Evolutionary conservation across 371 early-diverging fungal genomes (phyloP).

Genomic region (Lichtheimia hyalospora): DNA sequence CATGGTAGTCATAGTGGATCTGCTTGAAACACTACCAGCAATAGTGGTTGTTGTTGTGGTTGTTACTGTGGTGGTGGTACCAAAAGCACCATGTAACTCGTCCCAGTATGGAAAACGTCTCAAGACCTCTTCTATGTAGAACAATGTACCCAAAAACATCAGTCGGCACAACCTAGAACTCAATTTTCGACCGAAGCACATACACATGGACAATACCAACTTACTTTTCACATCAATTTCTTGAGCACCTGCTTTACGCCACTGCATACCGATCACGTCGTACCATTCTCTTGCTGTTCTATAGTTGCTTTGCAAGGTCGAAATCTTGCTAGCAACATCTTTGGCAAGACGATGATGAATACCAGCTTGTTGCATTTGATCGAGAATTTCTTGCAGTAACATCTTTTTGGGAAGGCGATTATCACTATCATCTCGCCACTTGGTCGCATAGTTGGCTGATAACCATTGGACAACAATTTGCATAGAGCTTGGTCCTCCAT

Average conservation of each 20-base stretch:
- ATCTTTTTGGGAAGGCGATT: constrained; percentile 46
- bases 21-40: constrained; percentile 4
- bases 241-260: constrained; percentile 36
- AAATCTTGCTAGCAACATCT: constrained; percentile 49
- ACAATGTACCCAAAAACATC: constrained; percentile 1
- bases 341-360: constrained; percentile 51
- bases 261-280: constrained; percentile 38
- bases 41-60: constrained; percentile 7
- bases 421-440: constrained; percentile 47
- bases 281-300: constrained; percentile 49
- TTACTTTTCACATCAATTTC: constrained; percentile 22
- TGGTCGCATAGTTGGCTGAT: constrained; percentile 43
- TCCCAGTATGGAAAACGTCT: constrained; percentile 55
- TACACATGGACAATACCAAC: background rate
- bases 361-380: constrained; percentile 43
- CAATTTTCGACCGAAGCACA: constrained; percentile 4
- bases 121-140: constrained; percentile 37
- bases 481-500: constrained; percentile 50
- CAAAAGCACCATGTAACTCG: constrained; percentile 38
- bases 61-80: constrained; percentile 10
- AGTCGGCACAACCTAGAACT: constrained; percentile 4
- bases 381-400: constrained; percentile 43
- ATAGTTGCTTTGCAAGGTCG: constrained; percentile 49
- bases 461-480: constrained; percentile 46
- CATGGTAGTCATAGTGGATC: constrained; percentile 8